These are phyloP conservation scores for Mycocentrospora acerina DNA, from an alignment of 2,329 filamentous ascomycete genomes.

Conservation along the genomic window DNA sequence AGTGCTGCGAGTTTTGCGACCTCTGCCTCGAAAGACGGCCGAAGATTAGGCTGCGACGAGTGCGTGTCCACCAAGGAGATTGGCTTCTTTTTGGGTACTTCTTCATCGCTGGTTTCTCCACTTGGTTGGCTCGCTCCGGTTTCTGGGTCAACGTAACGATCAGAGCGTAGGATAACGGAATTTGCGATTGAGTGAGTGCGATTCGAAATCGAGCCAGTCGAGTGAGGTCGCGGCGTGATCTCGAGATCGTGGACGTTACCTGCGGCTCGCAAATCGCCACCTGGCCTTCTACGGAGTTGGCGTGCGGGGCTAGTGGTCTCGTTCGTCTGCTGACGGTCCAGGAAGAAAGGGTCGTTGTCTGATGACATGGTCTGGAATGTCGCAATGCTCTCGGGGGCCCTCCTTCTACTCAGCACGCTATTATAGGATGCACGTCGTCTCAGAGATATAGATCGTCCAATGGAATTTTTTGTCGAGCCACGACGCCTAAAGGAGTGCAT, in stretches of 20 bases:
- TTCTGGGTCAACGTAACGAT: constrained; percentile 26
- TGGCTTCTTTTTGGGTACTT: constrained; percentile 24
- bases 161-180: constrained; percentile 39
- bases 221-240: constrained; percentile 46
- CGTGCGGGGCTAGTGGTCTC: constrained; percentile 27
- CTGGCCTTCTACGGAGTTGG: constrained; percentile 50
- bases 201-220: constrained; percentile 50
- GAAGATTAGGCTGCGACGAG: constrained; percentile 57
- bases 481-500: constrained; percentile 40
- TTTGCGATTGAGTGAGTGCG: constrained; percentile 46
- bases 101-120: constrained; percentile 12
- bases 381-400: constrained; percentile 61
- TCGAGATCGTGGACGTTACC: constrained; percentile 51
- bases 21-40: constrained; percentile 81
- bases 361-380: constrained; percentile 50
- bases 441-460: constrained; percentile 43
- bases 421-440: constrained; percentile 62
- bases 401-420: constrained; percentile 55
- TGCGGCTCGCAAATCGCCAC: constrained; percentile 50
- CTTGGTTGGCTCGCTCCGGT: constrained; percentile 8
- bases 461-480: constrained; percentile 31
- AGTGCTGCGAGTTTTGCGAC: constrained; percentile 85
- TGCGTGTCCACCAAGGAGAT: constrained; percentile 52
- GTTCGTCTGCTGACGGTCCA: constrained; percentile 34
- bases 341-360: constrained; percentile 42